A percentile compares a stretch with the other conserved stretches of the same genome.
Conservation (phyloP, 495 filamentous ascomycete genomes). For the Chaetomium fimeti region DNA sequence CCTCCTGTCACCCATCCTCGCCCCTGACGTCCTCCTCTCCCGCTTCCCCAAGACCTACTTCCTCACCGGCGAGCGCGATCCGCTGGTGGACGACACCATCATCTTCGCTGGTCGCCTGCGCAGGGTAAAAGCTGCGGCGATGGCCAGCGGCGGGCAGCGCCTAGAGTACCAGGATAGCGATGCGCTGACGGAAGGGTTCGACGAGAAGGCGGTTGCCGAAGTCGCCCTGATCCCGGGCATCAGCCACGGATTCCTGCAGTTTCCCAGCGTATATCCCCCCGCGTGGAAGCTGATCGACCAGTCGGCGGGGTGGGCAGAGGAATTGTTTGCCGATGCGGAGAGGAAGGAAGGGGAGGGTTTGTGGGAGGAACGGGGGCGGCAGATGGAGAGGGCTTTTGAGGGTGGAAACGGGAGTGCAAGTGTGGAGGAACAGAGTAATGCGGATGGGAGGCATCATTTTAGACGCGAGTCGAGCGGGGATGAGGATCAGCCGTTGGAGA, state of each 20-base stretch:
- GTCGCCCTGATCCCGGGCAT: slow-evolving; percentile 82
- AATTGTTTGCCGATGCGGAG: slow-evolving; percentile 58
- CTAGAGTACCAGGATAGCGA: slow-evolving; percentile 37
- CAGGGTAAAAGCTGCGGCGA: slow-evolving; percentile 69
- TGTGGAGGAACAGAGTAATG: slow-evolving; percentile 4
- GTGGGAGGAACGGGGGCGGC: slow-evolving; percentile 15
- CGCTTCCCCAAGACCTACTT: slow-evolving; percentile 90
- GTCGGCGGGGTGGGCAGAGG: slow-evolving; percentile 73
- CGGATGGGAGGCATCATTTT: slow-evolving; percentile 38
- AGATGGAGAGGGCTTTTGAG: background rate
- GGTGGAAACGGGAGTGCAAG: background rate
- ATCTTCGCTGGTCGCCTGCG: slow-evolving; percentile 88
- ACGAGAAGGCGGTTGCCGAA: slow-evolving; percentile 76
- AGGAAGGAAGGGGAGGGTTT: slow-evolving; percentile 29
- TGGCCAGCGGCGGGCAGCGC: slow-evolving; percentile 33
- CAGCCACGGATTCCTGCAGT: slow-evolving; percentile 89
- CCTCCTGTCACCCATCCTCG: slow-evolving; percentile 81
- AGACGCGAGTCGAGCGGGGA: slow-evolving; percentile 68
- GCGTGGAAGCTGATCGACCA: slow-evolving; percentile 78
- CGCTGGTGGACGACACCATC: slow-evolving; percentile 92
- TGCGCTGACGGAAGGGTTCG: slow-evolving; percentile 50
- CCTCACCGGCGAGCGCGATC: slow-evolving; percentile 91
- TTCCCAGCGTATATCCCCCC: slow-evolving; percentile 80
- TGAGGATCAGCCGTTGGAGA: slow-evolving; percentile 78
- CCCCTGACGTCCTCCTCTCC: slow-evolving; percentile 77